Evolutionary conservation across 371 early-diverging fungal genomes (phyloP).

Genomic region (Lichtheimia ramosa): DNA sequence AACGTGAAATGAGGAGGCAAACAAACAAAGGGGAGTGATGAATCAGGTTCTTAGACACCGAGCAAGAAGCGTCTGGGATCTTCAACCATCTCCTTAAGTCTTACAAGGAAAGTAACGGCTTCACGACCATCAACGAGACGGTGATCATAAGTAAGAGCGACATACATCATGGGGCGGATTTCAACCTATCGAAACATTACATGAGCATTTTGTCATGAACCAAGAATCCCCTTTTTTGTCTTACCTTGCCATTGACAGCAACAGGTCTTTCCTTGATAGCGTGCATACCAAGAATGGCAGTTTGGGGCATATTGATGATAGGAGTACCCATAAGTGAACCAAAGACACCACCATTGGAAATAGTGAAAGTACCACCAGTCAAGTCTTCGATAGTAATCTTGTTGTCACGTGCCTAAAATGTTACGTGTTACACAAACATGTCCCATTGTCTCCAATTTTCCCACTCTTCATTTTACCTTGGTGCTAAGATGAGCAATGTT

Average conservation of each 20-base stretch:
- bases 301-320: conserved; percentile 96
- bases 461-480: conserved; percentile 54
- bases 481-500: conserved; percentile 84
- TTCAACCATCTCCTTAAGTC: conserved; percentile 94
- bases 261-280: conserved; percentile 95
- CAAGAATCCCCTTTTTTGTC: not conserved
- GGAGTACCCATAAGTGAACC: conserved; percentile 97
- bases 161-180: conserved; percentile 98
- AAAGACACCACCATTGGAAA: conserved; percentile 98
- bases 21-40: not conserved
- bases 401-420: conserved; percentile 84
- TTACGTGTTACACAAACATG: not conserved
- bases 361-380: conserved; percentile 98
- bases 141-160: conserved; percentile 98
- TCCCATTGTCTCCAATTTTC: not conserved
- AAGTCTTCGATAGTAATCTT: conserved; percentile 95
- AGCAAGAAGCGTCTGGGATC: conserved; percentile 93
- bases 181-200: conserved; percentile 57
- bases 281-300: conserved; percentile 98
- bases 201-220: not conserved
- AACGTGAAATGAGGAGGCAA: not conserved
- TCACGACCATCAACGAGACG: conserved; percentile 98
- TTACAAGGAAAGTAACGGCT: conserved; percentile 96
- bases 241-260: conserved; percentile 87
- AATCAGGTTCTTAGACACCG: conserved; percentile 56